A percentile compares a stretch with the other conserved stretches of the same genome.
These are phyloP conservation scores for Pulveroboletus frians DNA, from an alignment of 768 basidiomycete genomes.

Conservation along the genomic window DNA sequence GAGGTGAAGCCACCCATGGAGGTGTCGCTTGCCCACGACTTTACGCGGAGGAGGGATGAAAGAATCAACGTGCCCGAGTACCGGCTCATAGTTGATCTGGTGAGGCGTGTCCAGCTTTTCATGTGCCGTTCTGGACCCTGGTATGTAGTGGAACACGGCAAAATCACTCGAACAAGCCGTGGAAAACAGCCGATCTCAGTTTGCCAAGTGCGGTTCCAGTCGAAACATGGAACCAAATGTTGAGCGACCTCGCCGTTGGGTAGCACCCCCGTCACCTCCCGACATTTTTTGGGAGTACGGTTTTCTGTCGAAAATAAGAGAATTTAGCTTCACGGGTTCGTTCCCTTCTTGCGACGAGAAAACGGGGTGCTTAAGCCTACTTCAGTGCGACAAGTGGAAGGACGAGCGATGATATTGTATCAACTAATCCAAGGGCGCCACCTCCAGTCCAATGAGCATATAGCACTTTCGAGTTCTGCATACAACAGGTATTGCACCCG, in stretches of 20 bases:
- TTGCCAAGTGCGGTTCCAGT: not conserved
- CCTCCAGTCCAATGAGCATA: constrained; percentile 32
- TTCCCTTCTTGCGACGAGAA: not conserved
- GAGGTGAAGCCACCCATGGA: constrained; percentile 22
- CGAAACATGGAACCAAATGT: constrained; percentile 1
- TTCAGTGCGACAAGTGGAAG: constrained; percentile 57
- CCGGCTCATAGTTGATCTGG: constrained; percentile 40
- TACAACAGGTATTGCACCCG: constrained; percentile 58
- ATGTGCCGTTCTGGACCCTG: not conserved
- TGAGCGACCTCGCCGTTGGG: not conserved
- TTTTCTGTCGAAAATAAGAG: constrained; percentile 13
- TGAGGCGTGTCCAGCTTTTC: constrained; percentile 11
- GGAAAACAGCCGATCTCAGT: constrained; percentile 3
- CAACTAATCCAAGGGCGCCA: constrained; percentile 36
- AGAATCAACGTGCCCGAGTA: constrained; percentile 12
- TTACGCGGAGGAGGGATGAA: constrained; percentile 25
- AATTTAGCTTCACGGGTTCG: constrained; percentile 26
- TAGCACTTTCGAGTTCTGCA: constrained; percentile 40
- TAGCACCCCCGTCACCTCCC: not conserved
- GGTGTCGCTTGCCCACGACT: constrained; percentile 35
- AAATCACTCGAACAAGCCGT: constrained; percentile 31
- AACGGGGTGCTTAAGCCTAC: not conserved
- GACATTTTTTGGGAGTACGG: not conserved
- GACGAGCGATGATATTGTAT: constrained; percentile 45
- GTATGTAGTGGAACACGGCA: constrained; percentile 43